A percentile compares a stretch with the other conserved stretches of the same genome.
Evolutionary conservation across 1,284 basidiomycete species (phyloP).

Genomic region (Tetrapyrgos nigripes): DNA sequence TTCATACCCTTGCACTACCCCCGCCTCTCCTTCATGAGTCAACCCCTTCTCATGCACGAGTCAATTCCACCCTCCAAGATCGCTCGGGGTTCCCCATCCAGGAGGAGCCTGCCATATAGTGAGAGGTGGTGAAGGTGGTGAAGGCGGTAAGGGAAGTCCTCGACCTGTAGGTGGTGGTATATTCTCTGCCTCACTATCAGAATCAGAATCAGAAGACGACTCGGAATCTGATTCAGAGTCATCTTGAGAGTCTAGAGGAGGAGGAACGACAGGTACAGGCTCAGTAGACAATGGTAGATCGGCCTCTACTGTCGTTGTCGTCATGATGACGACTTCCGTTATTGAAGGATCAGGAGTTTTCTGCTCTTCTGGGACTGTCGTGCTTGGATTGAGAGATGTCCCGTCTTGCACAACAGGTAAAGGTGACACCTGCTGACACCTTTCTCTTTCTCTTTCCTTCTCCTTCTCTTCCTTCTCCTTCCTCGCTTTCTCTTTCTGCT

Average conservation of each 20-base stretch:
- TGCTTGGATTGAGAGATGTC: conserved; percentile 1
- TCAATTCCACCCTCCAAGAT: background rate
- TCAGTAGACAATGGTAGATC: too few species aligned
- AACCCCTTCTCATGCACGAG: background rate
- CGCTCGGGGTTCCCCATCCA: background rate
- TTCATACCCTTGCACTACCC: background rate
- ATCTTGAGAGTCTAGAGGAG: conserved; percentile 4
- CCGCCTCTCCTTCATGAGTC: background rate
- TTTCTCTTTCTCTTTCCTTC: conserved; percentile 34
- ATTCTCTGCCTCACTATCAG: conserved; percentile 7
- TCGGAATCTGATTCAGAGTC: conserved; percentile 7
- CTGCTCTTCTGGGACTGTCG: background rate
- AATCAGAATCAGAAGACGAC: background rate
- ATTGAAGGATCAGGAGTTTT: background rate
- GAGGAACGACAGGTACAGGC: background rate
- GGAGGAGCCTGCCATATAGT: background rate
- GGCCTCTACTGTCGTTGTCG: too few species aligned
- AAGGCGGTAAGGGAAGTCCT: background rate
- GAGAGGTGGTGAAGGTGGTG: background rate
- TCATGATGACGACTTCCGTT: background rate
- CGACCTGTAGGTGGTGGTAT: background rate
- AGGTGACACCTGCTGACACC: conserved; percentile 27
- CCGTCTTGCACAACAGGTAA: background rate
- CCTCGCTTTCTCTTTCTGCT: conserved; percentile 53
- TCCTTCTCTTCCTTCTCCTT: conserved; percentile 46